These are phyloP conservation scores for Candida palmyrensis DNA, from an alignment of 805 yeast genomes.

Conservation along the genomic window DNA sequence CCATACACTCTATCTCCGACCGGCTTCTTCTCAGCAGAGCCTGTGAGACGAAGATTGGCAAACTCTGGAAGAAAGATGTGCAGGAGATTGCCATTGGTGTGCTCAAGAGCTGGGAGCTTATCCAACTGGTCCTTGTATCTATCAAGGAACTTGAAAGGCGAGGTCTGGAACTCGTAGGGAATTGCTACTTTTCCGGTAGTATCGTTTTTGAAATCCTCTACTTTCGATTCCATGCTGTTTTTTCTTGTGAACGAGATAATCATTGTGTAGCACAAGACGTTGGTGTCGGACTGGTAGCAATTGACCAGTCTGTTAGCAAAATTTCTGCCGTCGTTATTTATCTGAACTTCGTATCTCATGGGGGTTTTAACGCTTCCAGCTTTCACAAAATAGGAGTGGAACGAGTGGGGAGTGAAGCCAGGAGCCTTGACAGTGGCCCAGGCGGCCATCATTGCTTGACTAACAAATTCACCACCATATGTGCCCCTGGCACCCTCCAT, in stretches of 20 bases:
- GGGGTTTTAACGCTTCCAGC: constrained; percentile 17
- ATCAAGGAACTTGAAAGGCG: constrained; percentile 15
- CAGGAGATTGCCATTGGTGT: constrained; percentile 23
- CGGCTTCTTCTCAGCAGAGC: constrained; percentile 11
- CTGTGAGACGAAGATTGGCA: constrained; percentile 2
- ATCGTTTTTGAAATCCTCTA: background rate
- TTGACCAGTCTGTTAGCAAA: constrained; percentile 19
- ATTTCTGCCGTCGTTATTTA: constrained; percentile 17
- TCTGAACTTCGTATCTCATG: constrained; percentile 21
- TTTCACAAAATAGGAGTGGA: constrained; percentile 23
- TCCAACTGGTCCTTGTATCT: constrained; percentile 12
- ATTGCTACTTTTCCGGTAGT: constrained; percentile 4
- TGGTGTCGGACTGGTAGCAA: constrained; percentile 16
- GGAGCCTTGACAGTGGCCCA: constrained; percentile 20
- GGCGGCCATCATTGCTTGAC: constrained; percentile 22
- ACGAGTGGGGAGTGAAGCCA: constrained; percentile 20
- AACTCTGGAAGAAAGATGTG: constrained; percentile 23
- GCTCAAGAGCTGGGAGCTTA: constrained; percentile 14
- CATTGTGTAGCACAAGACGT: constrained; percentile 16
- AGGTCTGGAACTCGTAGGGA: constrained; percentile 17
- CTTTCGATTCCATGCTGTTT: constrained; percentile 10
- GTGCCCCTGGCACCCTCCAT: constrained; percentile 18
- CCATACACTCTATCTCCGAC: constrained; percentile 20
- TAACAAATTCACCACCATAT: constrained; percentile 25
- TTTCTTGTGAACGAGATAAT: constrained; percentile 19